Conservation (phyloP, 1,139 yeast genomes). For the Yamadazyma atlantica region DNA sequence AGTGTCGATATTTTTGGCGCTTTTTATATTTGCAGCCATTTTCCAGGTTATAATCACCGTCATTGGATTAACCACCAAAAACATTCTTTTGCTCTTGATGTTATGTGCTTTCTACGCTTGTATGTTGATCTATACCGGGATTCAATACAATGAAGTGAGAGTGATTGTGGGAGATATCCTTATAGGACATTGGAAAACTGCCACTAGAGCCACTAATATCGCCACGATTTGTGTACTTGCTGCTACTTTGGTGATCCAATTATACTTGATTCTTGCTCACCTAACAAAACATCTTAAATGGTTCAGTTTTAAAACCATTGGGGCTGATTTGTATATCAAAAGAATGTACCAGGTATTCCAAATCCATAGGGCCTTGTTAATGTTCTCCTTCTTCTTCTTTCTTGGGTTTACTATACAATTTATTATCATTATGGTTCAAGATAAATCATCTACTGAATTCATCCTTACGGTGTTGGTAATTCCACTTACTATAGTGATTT, state of each 20-base stretch:
- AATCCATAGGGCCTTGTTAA: conserved; percentile 41
- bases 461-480: conserved; percentile 49
- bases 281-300: conserved; percentile 46
- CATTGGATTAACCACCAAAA: conserved; percentile 44
- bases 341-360: conserved; percentile 43
- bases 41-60: conserved; percentile 41
- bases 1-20: conserved; percentile 29
- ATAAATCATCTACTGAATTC: conserved; percentile 45
- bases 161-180: conserved; percentile 21
- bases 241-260: conserved; percentile 35
- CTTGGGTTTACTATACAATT: conserved; percentile 56
- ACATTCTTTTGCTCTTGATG: conserved; percentile 41
- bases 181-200: conserved; percentile 25
- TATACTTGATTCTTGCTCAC: conserved; percentile 32
- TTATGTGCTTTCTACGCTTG: conserved; percentile 47
- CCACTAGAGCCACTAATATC: conserved; percentile 38
- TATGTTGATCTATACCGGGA: conserved; percentile 51
- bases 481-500: conserved; percentile 44
- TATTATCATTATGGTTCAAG: conserved; percentile 44
- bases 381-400: conserved; percentile 51
- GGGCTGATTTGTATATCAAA: conserved; percentile 47
- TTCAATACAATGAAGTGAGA: conserved; percentile 48
- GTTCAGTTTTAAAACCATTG: conserved; percentile 51
- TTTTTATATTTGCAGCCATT: conserved; percentile 46
- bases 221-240: conserved; percentile 49